Evolutionary conservation across 306 rosid genomes (phyloP).

Genomic region (Albizia julibrissin): DNA sequence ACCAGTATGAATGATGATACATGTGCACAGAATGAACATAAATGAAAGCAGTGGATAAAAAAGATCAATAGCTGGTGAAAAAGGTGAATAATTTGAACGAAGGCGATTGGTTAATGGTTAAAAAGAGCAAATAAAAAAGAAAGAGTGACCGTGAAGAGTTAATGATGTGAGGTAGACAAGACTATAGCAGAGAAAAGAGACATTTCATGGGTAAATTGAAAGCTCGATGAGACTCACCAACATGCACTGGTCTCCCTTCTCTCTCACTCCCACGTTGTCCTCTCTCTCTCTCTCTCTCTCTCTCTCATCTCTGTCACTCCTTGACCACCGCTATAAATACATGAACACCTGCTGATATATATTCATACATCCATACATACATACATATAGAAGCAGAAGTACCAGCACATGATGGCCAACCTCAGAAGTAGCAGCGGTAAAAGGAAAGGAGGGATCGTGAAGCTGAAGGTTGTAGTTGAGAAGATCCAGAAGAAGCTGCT

Average conservation of each 20-base stretch:
- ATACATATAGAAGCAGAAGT: neutral
- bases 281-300: neutral
- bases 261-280: neutral
- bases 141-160: neutral
- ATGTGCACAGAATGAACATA: neutral
- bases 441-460: constrained; percentile 51
- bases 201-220: constrained; percentile 46
- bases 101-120: neutral
- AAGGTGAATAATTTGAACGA: neutral
- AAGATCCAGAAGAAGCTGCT: constrained; percentile 65
- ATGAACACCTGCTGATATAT: neutral
- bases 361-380: too few species aligned
- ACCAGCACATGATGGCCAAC: constrained; percentile 44
- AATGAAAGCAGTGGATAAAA: neutral
- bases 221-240: constrained; percentile 43
- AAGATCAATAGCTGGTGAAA: neutral
- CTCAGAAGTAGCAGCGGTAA: constrained; percentile 31
- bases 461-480: constrained; percentile 57
- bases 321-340: constrained; percentile 29
- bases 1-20: neutral
- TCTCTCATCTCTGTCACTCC: constrained; percentile 9
- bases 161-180: constrained; percentile 45
- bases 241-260: constrained; percentile 65
- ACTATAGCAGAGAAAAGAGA: constrained; percentile 48
- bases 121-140: neutral